Percentiles rank a stretch among this genome's conserved stretches.
Conservation (phyloP, 768 basidiomycete genomes). For the Tylopilus plumbeoviolaceoides region DNA sequence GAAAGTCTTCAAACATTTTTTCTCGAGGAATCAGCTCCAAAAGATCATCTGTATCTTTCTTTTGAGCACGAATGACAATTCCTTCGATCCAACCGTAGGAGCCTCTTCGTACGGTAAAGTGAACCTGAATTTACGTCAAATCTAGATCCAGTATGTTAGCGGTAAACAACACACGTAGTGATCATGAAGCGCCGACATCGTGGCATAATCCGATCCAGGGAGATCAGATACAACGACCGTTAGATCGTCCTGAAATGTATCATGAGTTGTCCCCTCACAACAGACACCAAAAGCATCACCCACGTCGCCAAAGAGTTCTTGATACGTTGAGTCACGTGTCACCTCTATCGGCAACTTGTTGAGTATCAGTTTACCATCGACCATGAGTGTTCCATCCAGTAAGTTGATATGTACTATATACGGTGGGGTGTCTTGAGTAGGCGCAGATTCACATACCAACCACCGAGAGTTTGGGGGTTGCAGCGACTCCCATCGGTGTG, state of each 20-base stretch:
- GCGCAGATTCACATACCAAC: too few relatives aligned
- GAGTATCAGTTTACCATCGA: conserved; percentile 22
- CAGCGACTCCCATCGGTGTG: too few relatives aligned
- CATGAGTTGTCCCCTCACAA: background rate
- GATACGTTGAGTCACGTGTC: conserved; percentile 15
- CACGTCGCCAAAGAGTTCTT: conserved; percentile 20
- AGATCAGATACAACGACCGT: conserved; percentile 10
- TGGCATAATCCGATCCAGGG: conserved; percentile 24
- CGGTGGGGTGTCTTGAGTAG: conserved; percentile 1
- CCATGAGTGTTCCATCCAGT: conserved; percentile 25
- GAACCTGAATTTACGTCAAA: conserved; percentile 10
- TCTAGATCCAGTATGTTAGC: background rate
- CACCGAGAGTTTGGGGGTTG: too few relatives aligned
- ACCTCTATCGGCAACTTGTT: conserved; percentile 17
- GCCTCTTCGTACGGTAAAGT: conserved; percentile 7
- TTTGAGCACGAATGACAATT: background rate
- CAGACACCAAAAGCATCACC: background rate
- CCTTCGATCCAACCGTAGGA: background rate
- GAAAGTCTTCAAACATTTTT: background rate
- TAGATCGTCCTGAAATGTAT: background rate
- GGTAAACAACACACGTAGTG: background rate
- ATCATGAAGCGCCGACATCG: conserved; percentile 9
- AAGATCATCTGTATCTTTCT: background rate
- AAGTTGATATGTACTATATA: conserved; percentile 23
- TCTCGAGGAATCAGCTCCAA: conserved; percentile 5